A percentile compares a stretch with the other conserved stretches of the same genome.
These are phyloP conservation scores for Candida sanyaensis DNA, from an alignment of 1,139 yeast genomes.

Conservation along the genomic window DNA sequence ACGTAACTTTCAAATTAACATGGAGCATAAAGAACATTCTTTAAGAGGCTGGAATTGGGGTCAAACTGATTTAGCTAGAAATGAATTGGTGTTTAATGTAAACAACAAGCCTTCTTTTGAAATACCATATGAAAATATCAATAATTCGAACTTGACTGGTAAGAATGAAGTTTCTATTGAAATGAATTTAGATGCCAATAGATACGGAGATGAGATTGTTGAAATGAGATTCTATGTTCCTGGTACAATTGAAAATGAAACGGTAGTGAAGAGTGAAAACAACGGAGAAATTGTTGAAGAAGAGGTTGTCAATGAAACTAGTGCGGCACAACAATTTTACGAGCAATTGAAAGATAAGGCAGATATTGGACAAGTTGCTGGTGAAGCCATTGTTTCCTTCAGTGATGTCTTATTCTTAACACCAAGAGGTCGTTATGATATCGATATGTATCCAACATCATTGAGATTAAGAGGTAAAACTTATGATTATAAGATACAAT, in stretches of 20 bases:
- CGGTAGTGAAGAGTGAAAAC: conserved; percentile 37
- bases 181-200: conserved; percentile 58
- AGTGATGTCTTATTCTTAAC: conserved; percentile 90
- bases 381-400: conserved; percentile 95
- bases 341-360: conserved; percentile 93
- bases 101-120: conserved; percentile 92
- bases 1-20: conserved; percentile 66
- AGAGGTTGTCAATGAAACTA: conserved; percentile 56
- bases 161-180: conserved; percentile 93
- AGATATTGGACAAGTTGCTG: conserved; percentile 94
- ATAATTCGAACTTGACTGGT: conserved; percentile 89
- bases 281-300: conserved; percentile 39
- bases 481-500: conserved; percentile 93
- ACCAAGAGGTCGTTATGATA: conserved; percentile 98
- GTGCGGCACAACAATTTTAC: conserved; percentile 83
- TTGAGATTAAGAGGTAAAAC: conserved; percentile 96
- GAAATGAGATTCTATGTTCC: conserved; percentile 94
- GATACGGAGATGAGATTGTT: conserved; percentile 92
- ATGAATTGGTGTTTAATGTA: conserved; percentile 83
- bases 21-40: conserved; percentile 88
- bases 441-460: conserved; percentile 87
- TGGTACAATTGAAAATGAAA: conserved; percentile 61
- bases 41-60: conserved; percentile 99
- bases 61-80: conserved; percentile 84
- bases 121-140: conserved; percentile 76